These are phyloP conservation scores for Hypoxylon sp. DNA, from an alignment of 2,329 filamentous ascomycete species.

Conservation along the genomic window DNA sequence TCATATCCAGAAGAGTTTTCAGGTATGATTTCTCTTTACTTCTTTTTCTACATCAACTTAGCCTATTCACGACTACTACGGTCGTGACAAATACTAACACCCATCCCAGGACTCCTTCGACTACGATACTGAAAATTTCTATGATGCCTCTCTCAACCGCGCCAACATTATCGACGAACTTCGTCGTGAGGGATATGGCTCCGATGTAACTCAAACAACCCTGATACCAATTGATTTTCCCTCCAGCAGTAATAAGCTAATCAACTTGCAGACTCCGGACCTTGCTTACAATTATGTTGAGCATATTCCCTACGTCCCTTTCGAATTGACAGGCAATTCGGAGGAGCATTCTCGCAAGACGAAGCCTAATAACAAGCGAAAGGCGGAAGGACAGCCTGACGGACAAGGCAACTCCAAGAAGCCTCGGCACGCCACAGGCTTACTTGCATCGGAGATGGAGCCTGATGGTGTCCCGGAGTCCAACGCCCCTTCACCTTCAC, in stretches of 20 bases:
- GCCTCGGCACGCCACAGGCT: slow-evolving; percentile 56
- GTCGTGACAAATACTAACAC: slow-evolving; percentile 37
- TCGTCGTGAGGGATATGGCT: slow-evolving; percentile 42
- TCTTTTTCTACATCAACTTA: slow-evolving; percentile 42
- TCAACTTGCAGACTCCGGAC: slow-evolving; percentile 43
- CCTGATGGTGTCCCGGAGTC: slow-evolving; percentile 51
- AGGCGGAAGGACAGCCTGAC: slow-evolving; percentile 62
- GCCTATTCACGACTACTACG: slow-evolving; percentile 11
- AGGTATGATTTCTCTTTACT: slow-evolving; percentile 52
- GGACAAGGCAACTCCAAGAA: slow-evolving; percentile 64
- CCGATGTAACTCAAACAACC: slow-evolving; percentile 45
- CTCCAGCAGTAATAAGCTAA: slow-evolving; percentile 30
- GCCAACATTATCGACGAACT: slow-evolving; percentile 46
- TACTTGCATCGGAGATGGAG: slow-evolving; percentile 53
- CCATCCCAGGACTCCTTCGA: slow-evolving; percentile 46
- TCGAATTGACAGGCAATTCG: slow-evolving; percentile 42
- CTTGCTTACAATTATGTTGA: slow-evolving; percentile 46
- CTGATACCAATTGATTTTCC: slow-evolving; percentile 6
- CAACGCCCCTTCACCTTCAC: slow-evolving; percentile 48
- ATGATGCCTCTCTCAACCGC: slow-evolving; percentile 47
- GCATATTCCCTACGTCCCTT: slow-evolving; percentile 47
- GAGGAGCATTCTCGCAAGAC: slow-evolving; percentile 54
- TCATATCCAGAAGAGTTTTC: slow-evolving; percentile 55
- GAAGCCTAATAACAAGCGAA: slow-evolving; percentile 59
- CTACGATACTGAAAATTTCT: slow-evolving; percentile 47